A percentile compares a stretch with the other conserved stretches of the same genome.
These are phyloP conservation scores for Paxillus involutus DNA, from an alignment of 768 basidiomycete genomes.

Conservation along the genomic window DNA sequence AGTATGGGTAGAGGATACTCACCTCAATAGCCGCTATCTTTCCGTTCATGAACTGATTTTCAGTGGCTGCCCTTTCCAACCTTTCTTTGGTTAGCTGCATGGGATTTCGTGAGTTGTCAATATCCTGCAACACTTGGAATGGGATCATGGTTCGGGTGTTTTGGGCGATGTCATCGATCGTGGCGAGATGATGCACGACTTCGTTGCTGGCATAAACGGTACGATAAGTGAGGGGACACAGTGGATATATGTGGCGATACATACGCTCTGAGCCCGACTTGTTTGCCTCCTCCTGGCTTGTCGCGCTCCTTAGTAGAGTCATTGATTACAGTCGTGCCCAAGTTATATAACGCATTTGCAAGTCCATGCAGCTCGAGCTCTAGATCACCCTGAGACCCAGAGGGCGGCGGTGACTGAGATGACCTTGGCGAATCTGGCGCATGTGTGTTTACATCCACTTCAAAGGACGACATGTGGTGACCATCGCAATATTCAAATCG, in stretches of 20 bases:
- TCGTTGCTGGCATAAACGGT: constrained; percentile 54
- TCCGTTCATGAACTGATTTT: constrained; percentile 91
- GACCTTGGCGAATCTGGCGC: constrained; percentile 59
- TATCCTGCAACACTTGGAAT: constrained; percentile 72
- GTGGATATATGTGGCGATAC: constrained; percentile 17
- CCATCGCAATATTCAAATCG: no score
- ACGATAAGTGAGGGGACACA: not conserved
- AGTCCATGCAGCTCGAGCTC: constrained; percentile 76
- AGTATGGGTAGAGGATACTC: constrained; percentile 18
- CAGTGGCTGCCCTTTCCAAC: constrained; percentile 79
- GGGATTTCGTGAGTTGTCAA: constrained; percentile 79
- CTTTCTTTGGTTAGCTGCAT: constrained; percentile 80
- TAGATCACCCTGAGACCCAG: constrained; percentile 69
- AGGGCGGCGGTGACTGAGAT: constrained; percentile 71
- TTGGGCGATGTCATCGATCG: constrained; percentile 68
- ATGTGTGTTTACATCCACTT: constrained; percentile 2
- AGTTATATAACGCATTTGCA: constrained; percentile 74
- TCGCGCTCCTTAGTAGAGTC: constrained; percentile 81
- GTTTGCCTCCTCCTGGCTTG: constrained; percentile 67
- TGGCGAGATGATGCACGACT: constrained; percentile 64
- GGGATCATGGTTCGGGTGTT: constrained; percentile 66
- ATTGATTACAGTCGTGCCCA: constrained; percentile 81
- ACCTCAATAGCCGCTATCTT: constrained; percentile 81
- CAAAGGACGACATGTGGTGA: constrained; percentile 12
- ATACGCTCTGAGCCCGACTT: constrained; percentile 76